Evolutionary conservation across 805 yeast genomes (phyloP), one percentile per base, ranked within the genome.

Genomic region (Torulaspora franciscae): DNA sequence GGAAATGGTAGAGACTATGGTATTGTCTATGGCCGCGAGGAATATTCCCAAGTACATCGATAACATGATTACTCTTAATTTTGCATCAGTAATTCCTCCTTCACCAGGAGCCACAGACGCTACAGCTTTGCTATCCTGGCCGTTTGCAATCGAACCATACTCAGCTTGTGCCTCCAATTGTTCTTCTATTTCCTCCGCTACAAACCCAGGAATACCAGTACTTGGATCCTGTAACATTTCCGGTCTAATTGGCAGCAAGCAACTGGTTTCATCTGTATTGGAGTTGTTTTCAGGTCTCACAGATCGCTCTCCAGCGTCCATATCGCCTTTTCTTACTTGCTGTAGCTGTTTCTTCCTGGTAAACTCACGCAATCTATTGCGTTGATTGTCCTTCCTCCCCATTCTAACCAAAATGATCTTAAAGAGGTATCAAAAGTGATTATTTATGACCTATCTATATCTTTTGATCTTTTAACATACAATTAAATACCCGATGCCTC

Each of bases 1-100:
- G 54, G 82, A 65, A 23, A 82, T 64, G 0, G 89, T 82, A 0
- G 88, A 75, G 13, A 83, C 81, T 22, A 83, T 75, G 0, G 90
- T 83, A 14, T 77, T 71, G 57, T 83, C 91, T 46, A 83, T 59
- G 0, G 90, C 80, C 2, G 85, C 79, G 32, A 83, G 66, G 52
- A 78, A 81, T 0, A 77, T 70, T 34, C 75, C 70, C 17, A 73
- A 52, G 43, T 69, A 75, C 64, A 74, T 60, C 10, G 76, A 72
- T 0, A 64, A 58, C 45, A 75, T 58, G 9, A 74, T 68, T 19
- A 71, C 50, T 28, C 47, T 55, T 26, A 54, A 52, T 37, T 55
- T 54, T 3, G 58, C 46, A 8, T 34, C 38, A 14, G 59, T 46
- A 7, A 56, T 28, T 19, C 26, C 26, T 4, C 43, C 42, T 4